phyloP scores from a whole-genome alignment of 352 stramenopile species.

The Pythium rhizo-oryzae region DNA sequence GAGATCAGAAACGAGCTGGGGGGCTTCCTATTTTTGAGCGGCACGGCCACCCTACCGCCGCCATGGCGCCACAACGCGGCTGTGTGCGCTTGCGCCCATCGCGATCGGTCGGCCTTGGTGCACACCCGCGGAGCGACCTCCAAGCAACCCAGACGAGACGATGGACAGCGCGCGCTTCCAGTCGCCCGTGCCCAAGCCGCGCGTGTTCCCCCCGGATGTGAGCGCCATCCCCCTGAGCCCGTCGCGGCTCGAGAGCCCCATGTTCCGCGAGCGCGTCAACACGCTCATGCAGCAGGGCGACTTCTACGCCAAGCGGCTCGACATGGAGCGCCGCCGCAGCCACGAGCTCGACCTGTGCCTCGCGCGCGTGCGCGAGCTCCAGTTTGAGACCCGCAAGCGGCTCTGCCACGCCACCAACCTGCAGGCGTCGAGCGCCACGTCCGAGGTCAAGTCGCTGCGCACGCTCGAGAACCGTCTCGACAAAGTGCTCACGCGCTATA shows the following conservation, averaged over 20 bases:
- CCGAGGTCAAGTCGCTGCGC: constrained; percentile 62
- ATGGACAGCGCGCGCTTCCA: constrained; percentile 27
- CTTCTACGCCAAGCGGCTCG: constrained; percentile 69
- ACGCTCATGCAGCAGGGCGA: constrained; percentile 76
- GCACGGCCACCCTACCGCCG: too few species aligned
- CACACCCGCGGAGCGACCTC: too few species aligned
- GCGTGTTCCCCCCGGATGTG: constrained; percentile 59
- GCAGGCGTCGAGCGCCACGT: constrained; percentile 48
- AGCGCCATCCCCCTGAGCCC: constrained; percentile 62
- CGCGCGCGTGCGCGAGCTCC: constrained; percentile 35
- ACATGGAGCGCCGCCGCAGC: constrained; percentile 56
- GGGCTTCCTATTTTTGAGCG: neutral
- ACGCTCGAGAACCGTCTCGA: constrained; percentile 85
- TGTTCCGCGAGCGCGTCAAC: constrained; percentile 68
- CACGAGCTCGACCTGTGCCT: constrained; percentile 54
- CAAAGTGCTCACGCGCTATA: constrained; percentile 84
- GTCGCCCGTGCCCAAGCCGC: constrained; percentile 33
- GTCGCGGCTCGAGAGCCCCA: constrained; percentile 69
- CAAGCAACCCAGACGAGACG: neutral
- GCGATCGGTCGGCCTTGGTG: too few species aligned
- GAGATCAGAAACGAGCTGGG: neutral
- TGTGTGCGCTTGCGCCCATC: too few species aligned
- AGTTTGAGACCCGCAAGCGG: constrained; percentile 56
- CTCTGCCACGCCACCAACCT: constrained; percentile 54
- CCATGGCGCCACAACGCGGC: too few species aligned